Conservation (phyloP, 75 land plant species). For the Sequoia sempervirens region DNA sequence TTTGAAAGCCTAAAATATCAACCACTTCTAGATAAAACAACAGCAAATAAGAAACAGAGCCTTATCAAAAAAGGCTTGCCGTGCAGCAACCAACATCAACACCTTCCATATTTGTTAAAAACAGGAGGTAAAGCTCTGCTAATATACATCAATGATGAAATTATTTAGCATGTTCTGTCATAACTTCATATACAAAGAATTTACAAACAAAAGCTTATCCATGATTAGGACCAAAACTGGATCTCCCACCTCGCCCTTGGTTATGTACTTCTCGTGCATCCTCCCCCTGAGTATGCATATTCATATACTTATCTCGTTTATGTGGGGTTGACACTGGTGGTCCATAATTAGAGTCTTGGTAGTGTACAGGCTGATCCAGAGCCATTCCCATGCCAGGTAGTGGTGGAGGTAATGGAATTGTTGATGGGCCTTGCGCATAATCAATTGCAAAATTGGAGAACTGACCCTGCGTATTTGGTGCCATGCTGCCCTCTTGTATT, state of each 20-base stretch:
- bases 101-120: neutral
- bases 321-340: neutral
- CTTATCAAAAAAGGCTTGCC: neutral
- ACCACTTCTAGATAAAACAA: neutral
- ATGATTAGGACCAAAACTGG: neutral
- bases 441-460: slow-evolving; percentile 12
- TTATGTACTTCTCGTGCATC: slow-evolving; percentile 5
- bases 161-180: neutral
- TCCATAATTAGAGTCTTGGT: neutral
- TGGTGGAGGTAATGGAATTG: neutral
- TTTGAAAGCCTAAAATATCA: neutral
- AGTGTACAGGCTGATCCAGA: slow-evolving; percentile 6
- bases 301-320: slow-evolving; percentile 3
- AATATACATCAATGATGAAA: neutral
- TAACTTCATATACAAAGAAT: slow-evolving; percentile 2
- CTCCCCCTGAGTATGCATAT: slow-evolving; percentile 1
- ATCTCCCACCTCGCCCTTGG: slow-evolving; percentile 7
- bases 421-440: neutral
- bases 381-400: slow-evolving; percentile 1
- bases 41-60: neutral
- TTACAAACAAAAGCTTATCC: neutral
- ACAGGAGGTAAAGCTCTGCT: neutral
- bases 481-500: slow-evolving; percentile 14
- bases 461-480: slow-evolving; percentile 1
- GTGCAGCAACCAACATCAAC: neutral